Evolutionary conservation across 495 filamentous ascomycete genomes (phyloP).

Genomic region (Schizothecium vesticola): DNA sequence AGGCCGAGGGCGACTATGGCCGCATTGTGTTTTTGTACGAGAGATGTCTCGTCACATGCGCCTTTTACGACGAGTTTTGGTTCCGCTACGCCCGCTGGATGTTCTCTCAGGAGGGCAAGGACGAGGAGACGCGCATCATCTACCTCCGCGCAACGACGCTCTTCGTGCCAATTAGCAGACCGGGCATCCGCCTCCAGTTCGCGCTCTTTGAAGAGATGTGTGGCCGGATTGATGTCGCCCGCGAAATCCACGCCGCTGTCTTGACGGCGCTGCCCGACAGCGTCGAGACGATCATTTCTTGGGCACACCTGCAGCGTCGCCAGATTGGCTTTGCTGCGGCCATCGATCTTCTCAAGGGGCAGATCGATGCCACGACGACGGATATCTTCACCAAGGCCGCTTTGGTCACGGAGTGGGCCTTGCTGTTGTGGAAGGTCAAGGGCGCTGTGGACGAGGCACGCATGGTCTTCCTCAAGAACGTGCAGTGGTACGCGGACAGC

Average conservation of each 20-base stretch:
- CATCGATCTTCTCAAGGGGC: conserved; percentile 74
- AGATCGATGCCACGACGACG: conserved; percentile 65
- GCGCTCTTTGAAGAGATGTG: conserved; percentile 90
- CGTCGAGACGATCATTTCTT: conserved; percentile 79
- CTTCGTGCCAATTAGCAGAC: conserved; percentile 78
- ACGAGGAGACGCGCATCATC: conserved; percentile 88
- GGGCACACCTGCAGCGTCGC: conserved; percentile 83
- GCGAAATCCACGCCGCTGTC: conserved; percentile 78
- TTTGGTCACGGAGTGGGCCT: conserved; percentile 85
- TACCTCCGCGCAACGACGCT: conserved; percentile 82
- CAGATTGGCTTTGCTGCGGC: conserved; percentile 82
- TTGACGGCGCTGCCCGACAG: conserved; percentile 61
- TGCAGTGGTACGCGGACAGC: conserved; percentile 81
- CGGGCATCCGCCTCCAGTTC: conserved; percentile 79
- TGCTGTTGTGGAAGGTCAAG: conserved; percentile 84
- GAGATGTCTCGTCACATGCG: conserved; percentile 84
- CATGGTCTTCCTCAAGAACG: conserved; percentile 74
- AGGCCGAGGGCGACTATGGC: conserved; percentile 70
- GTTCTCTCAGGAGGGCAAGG: conserved; percentile 70
- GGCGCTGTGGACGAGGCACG: conserved; percentile 81
- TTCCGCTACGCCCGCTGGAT: conserved; percentile 97
- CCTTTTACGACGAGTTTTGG: conserved; percentile 97
- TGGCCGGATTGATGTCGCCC: conserved; percentile 68
- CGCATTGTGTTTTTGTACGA: conserved; percentile 85
- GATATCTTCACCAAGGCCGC: conserved; percentile 80